phyloP scores from a whole-genome alignment of 768 basidiomycete species.

The Boletus speciosus region DNA sequence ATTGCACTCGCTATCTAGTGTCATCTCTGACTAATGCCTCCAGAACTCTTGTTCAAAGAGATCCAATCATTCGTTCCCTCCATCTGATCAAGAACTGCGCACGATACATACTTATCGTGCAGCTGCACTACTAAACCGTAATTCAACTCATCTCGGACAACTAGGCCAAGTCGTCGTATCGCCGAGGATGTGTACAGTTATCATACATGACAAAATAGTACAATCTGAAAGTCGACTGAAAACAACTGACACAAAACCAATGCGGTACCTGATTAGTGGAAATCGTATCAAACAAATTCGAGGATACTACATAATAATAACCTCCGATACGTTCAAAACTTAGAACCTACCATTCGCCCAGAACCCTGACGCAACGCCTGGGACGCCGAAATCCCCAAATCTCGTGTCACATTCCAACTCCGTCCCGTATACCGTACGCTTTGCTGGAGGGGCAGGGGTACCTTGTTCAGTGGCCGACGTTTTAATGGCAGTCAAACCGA shows the following conservation, averaged over 20 bases:
- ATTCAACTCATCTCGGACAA: not conserved
- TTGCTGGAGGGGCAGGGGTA: constrained; percentile 45
- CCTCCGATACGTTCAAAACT: not conserved
- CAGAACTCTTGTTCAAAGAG: constrained; percentile 77
- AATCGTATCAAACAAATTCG: constrained; percentile 5
- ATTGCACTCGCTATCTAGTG: not conserved
- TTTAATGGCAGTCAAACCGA: constrained; percentile 41
- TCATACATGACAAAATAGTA: constrained; percentile 21
- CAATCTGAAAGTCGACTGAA: constrained; percentile 6
- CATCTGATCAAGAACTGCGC: constrained; percentile 37
- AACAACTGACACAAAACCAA: not conserved
- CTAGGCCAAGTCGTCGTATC: not conserved
- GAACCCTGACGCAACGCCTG: constrained; percentile 70
- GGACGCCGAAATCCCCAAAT: constrained; percentile 81
- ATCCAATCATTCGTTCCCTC: constrained; percentile 71
- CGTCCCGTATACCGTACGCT: constrained; percentile 80
- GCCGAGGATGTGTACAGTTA: constrained; percentile 6
- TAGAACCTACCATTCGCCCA: constrained; percentile 55
- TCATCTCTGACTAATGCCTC: constrained; percentile 6
- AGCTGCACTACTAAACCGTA: not conserved
- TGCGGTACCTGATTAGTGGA: constrained; percentile 6
- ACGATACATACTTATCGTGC: not conserved
- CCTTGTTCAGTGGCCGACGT: constrained; percentile 37
- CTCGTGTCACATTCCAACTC: constrained; percentile 79
- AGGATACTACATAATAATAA: not conserved